Base-by-base conservation (phyloP, 176 grass and related monocot genomes). In the Phoenix roebelenii region DNA sequence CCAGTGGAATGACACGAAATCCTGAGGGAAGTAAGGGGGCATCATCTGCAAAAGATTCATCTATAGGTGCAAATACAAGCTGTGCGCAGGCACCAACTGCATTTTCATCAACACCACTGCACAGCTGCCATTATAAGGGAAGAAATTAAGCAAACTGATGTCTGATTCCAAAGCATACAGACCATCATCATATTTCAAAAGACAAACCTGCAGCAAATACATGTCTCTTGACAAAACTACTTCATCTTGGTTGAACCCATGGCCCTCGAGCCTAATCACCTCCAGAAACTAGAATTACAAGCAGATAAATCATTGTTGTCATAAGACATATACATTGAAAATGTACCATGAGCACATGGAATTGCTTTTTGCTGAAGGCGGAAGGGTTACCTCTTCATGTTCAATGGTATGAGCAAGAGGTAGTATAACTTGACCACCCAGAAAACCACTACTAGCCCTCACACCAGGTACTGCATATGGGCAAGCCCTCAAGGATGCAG, bases 1-100 rank as follows among this genome's bases (percentile, higher is more conserved):
- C 94, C 48, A 99, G 67, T 16, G 94, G 94, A 65, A 85, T 99
- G 17, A 99, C 82, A 29, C 88, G 79, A 67, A 99, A 99, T 30
- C 94, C 94, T 1, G 94, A 99, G 1, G 94, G 84, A 12, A 99
- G 76, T 15, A 99, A 73, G 19, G 88, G 85, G 19, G 82, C 81
- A 66, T 99, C 94, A 74, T 99, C 94, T 72, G 85, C 88, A 18
- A 99, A 99, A 56, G 94, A 99, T 77, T 92, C 94, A 72, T 99
- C 94, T 44, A 99, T 99, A 16, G 88, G 94, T 24, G 94, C 94
- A 86, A 99, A 99, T 0, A 93, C 85, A 68, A 99, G 88, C 84
- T 93, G 85, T 4, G 94, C 88, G 74, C 88, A 99, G 25, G 88
- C 78, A 79, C 85, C 94, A 32, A 74, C 75, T 9, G 84, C 73